phyloP scores from a whole-genome alignment of 352 stramenopile genomes.

The Pelagophyceae sp. region DNA sequence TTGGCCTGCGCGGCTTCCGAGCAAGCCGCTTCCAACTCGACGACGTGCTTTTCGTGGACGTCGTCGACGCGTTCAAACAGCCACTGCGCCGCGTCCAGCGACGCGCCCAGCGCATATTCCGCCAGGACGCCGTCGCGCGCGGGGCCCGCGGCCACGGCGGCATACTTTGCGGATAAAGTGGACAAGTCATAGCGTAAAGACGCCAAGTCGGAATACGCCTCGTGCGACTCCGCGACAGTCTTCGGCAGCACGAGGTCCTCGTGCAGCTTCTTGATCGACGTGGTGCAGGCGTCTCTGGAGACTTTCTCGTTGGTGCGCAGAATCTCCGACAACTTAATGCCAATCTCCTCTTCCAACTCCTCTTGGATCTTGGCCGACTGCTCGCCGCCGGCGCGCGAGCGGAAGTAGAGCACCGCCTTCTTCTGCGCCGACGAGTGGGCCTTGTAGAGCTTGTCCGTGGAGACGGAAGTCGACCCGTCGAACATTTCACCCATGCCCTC shows the following conservation, averaged over 20 bases:
- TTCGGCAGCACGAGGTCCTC: slow-evolving; percentile 64
- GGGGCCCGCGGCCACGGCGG: slow-evolving; percentile 54
- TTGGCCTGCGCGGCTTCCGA: slow-evolving; percentile 21
- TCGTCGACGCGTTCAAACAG: slow-evolving; percentile 65
- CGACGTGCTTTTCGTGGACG: slow-evolving; percentile 68
- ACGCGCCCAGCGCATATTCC: slow-evolving; percentile 62
- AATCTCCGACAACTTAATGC: slow-evolving; percentile 30
- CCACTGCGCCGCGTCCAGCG: slow-evolving; percentile 66
- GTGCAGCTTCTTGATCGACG: slow-evolving; percentile 63
- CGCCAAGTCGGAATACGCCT: slow-evolving; percentile 61
- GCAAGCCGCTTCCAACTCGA: slow-evolving; percentile 57
- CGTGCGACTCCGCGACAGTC: slow-evolving; percentile 40
- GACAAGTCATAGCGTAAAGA: slow-evolving; percentile 59
- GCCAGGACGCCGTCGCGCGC: slow-evolving; percentile 63
- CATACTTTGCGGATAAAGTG: slow-evolving; percentile 59
- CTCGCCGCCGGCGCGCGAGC: slow-evolving; percentile 55
- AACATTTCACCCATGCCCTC: slow-evolving; percentile 45
- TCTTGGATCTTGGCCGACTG: slow-evolving; percentile 52
- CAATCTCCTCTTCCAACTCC: slow-evolving; percentile 57
- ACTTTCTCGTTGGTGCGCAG: not conserved
- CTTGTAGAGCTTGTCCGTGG: slow-evolving; percentile 53
- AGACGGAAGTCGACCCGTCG: slow-evolving; percentile 49
- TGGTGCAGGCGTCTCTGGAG: slow-evolving; percentile 67
- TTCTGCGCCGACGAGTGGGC: slow-evolving; percentile 53
- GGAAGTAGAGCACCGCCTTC: slow-evolving; percentile 51